phyloP scores from a whole-genome alignment of 2,329 filamentous ascomycete species.

The Alternaria longipes region DNA sequence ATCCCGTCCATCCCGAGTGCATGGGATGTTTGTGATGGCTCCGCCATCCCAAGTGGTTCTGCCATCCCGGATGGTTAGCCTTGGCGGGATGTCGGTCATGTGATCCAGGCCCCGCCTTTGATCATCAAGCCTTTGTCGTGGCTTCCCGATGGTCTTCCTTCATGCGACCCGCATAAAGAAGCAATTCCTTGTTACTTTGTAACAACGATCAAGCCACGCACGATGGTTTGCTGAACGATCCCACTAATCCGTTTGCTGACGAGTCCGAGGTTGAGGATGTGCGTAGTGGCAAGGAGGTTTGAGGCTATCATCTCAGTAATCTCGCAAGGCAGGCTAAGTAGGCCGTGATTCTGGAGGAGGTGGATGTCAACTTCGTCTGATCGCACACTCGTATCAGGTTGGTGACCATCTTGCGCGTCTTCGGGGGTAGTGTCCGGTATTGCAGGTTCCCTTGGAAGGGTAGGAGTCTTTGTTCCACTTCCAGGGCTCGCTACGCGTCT shows the following conservation, averaged over 20 bases:
- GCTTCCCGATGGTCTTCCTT: too few species aligned
- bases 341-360: neutral
- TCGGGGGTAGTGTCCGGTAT: constrained; percentile 1
- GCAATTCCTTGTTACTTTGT: too few species aligned
- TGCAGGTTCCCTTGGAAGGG: constrained; percentile 5
- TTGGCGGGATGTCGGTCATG: too few species aligned
- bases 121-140: too few species aligned
- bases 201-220: constrained; percentile 19
- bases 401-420: neutral
- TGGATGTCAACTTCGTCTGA: neutral
- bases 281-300: constrained; percentile 2
- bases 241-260: constrained; percentile 19
- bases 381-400: neutral
- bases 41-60: too few species aligned
- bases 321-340: constrained; percentile 20
- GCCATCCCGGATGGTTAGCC: too few species aligned
- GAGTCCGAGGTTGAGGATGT: constrained; percentile 18
- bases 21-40: too few species aligned
- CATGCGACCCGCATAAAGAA: too few species aligned
- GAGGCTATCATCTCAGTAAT: constrained; percentile 20
- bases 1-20: too few species aligned
- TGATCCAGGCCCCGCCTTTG: too few species aligned
- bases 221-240: constrained; percentile 27
- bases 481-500: constrained; percentile 16
- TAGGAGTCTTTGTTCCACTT: neutral